Percentiles rank a stretch among this genome's conserved stretches.
These are phyloP conservation scores for Brassica hybrid DNA, from an alignment of 441 rosid species.

Conservation along the genomic window DNA sequence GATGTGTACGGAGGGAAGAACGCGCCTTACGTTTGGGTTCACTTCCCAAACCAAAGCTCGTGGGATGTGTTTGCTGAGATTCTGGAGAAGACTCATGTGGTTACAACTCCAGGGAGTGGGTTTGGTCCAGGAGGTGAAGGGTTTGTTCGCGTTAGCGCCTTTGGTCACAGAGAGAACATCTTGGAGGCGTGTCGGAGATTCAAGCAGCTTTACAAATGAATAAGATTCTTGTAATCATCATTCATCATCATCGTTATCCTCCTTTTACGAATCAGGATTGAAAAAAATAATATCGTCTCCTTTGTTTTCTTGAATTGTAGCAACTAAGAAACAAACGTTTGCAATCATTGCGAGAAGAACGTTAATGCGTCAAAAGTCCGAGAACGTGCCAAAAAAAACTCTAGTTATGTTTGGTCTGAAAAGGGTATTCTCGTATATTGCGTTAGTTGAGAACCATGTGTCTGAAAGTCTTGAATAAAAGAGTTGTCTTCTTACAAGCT, in stretches of 20 bases:
- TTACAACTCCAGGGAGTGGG: constrained; percentile 96
- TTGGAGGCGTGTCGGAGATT: constrained; percentile 94
- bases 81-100: constrained; percentile 91
- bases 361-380: not conserved
- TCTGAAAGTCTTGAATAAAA: constrained; percentile 21
- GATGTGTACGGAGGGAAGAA: constrained; percentile 83
- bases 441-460: not conserved
- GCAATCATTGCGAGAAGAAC: not conserved
- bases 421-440: not conserved
- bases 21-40: constrained; percentile 97
- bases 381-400: not conserved
- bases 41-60: constrained; percentile 95
- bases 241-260: not conserved
- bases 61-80: constrained; percentile 97
- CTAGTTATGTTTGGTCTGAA: not conserved
- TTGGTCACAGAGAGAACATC: constrained; percentile 88
- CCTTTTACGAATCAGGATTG: not conserved
- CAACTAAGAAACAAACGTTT: not conserved
- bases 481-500: not conserved
- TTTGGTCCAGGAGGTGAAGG: constrained; percentile 99
- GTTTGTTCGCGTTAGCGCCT: constrained; percentile 89
- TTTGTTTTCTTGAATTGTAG: constrained; percentile 24
- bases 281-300: not conserved
- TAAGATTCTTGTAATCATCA: constrained; percentile 34
- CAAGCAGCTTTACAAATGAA: constrained; percentile 86